Conservation (phyloP, 2,329 filamentous ascomycete genomes). For the Diaporthe velutina region DNA sequence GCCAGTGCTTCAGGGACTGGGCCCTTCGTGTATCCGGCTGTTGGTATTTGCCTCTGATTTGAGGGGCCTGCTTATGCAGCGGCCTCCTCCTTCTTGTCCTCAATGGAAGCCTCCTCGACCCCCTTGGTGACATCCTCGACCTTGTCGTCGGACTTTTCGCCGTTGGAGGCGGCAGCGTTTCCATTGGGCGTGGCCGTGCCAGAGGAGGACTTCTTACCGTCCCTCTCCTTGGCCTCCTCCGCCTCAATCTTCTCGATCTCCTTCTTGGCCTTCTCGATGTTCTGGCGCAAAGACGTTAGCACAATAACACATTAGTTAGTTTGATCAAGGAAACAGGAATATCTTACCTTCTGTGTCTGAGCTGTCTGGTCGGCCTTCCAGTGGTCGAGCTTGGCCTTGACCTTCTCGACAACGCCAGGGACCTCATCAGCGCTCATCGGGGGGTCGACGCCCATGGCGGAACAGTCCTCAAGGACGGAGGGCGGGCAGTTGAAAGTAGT, state of each 20-base stretch:
- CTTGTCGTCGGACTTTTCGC: constrained; percentile 59
- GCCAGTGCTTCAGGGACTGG: background rate
- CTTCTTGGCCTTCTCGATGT: constrained; percentile 95
- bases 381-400: constrained; percentile 89
- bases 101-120: constrained; percentile 65
- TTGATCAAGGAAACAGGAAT: background rate
- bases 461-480: constrained; percentile 91
- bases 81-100: constrained; percentile 61
- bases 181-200: constrained; percentile 58
- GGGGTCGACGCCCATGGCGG: constrained; percentile 86
- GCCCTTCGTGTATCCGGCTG: background rate
- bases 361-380: constrained; percentile 93
- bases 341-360: constrained; percentile 89
- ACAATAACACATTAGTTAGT: background rate
- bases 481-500: constrained; percentile 84
- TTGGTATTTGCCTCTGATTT: too few relatives aligned
- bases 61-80: constrained; percentile 22
- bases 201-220: constrained; percentile 46
- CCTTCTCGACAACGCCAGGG: constrained; percentile 83
- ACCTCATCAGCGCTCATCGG: constrained; percentile 90
- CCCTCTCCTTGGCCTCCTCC: constrained; percentile 63
- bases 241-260: constrained; percentile 92
- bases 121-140: constrained; percentile 67
- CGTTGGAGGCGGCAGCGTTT: constrained; percentile 50
- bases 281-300: constrained; percentile 65